These are phyloP conservation scores for Zygoascus biomembranicola DNA, from an alignment of 805 yeast genomes.

Conservation along the genomic window DNA sequence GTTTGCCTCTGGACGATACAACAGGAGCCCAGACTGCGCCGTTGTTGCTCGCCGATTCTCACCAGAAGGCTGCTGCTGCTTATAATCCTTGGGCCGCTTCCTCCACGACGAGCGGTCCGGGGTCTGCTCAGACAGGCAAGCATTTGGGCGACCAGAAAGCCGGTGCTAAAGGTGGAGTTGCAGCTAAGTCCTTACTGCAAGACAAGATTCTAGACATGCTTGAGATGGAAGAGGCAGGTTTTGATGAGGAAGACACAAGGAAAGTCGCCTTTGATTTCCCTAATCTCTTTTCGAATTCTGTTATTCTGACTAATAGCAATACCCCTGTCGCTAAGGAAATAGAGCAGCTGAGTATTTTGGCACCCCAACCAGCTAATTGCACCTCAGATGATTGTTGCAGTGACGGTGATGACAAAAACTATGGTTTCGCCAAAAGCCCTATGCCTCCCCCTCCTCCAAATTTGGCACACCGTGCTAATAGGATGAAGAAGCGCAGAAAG, in stretches of 20 bases:
- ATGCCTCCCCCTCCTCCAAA: not conserved
- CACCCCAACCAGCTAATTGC: not conserved
- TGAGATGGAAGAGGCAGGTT: not conserved
- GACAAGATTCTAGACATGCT: not conserved
- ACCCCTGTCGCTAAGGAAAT: not conserved
- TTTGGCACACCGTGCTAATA: not conserved
- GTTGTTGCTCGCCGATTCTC: too few relatives aligned
- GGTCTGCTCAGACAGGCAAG: too few relatives aligned
- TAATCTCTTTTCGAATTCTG: not conserved
- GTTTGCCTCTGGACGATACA: too few relatives aligned
- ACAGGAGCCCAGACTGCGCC: too few relatives aligned
- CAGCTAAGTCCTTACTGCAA: not conserved
- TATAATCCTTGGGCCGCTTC: too few relatives aligned
- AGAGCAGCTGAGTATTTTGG: not conserved
- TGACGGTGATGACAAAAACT: not conserved
- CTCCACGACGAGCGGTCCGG: too few relatives aligned
- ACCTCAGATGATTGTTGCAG: not conserved
- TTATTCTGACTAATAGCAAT: not conserved
- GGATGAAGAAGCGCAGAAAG: not conserved
- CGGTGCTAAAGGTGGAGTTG: not conserved
- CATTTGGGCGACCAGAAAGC: not conserved
- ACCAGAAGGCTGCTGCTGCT: too few relatives aligned
- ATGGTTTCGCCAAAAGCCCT: not conserved
- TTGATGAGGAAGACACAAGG: not conserved
- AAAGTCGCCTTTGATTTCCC: not conserved